Conservation (phyloP, 129 eudicot genomes). For the Mikania micrantha region DNA sequence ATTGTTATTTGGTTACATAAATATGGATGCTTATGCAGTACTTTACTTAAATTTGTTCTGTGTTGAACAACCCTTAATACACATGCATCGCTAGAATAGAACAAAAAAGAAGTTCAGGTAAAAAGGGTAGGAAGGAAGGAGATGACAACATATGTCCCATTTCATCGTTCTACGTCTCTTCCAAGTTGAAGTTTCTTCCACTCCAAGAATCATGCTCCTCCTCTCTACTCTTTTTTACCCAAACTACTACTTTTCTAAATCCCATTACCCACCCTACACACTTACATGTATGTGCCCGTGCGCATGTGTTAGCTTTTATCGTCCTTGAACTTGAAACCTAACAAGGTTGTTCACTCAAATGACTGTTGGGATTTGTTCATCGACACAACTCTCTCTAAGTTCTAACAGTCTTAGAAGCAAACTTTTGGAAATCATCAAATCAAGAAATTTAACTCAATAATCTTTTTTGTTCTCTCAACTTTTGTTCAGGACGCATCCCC, state of each 20-base stretch:
- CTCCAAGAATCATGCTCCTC: not conserved
- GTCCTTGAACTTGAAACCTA: too few species aligned
- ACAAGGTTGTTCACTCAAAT: too few species aligned
- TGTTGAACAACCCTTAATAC: too few species aligned
- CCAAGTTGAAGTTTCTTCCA: not conserved
- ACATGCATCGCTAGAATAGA: not conserved
- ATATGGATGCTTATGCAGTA: too few species aligned
- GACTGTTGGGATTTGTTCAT: not conserved
- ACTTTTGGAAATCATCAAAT: not conserved
- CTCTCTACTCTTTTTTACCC: not conserved
- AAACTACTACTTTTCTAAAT: too few species aligned
- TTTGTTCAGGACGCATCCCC: slow-evolving; percentile 72
- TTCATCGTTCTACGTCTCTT: too few species aligned
- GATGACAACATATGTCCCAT: too few species aligned
- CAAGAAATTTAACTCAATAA: not conserved
- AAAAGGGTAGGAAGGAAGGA: not conserved
- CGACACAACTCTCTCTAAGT: not conserved
- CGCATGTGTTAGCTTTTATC: too few species aligned
- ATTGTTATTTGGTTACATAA: too few species aligned
- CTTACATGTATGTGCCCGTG: too few species aligned
- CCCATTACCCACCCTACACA: too few species aligned
- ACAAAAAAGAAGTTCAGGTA: not conserved
- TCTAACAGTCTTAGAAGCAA: not conserved
- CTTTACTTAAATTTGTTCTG: too few species aligned
- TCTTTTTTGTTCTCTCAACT: not conserved